phyloP scores from a whole-genome alignment of 331 rosid species.

The Ulmus americana region DNA sequence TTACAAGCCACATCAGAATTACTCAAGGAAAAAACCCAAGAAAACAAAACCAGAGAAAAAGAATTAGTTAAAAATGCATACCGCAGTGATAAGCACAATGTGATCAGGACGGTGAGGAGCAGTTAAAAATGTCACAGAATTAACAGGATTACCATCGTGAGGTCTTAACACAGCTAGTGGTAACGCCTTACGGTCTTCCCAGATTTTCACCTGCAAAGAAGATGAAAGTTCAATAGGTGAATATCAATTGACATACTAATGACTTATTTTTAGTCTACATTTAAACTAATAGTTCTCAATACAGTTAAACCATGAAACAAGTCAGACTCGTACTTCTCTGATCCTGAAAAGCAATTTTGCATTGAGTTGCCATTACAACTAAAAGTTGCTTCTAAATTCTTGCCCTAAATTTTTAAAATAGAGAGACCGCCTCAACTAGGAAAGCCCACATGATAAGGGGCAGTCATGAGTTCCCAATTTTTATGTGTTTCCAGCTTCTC shows the following conservation, averaged over 20 bases:
- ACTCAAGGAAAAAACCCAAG: too few relatives aligned
- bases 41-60: background rate
- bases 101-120: conserved; percentile 82
- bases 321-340: background rate
- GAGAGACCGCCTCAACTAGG: background rate
- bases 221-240: conserved; percentile 1
- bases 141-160: conserved; percentile 77
- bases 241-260: background rate
- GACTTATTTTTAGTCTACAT: background rate
- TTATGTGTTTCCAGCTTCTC: background rate
- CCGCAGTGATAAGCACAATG: conserved; percentile 79
- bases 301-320: background rate
- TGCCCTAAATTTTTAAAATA: background rate
- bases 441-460: too few relatives aligned
- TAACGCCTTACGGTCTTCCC: conserved; percentile 80
- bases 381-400: background rate
- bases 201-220: conserved; percentile 65
- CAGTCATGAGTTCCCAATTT: background rate
- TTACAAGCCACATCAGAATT: too few relatives aligned
- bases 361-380: background rate
- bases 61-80: conserved; percentile 22
- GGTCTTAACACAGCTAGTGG: conserved; percentile 76
- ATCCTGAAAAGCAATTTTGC: background rate
- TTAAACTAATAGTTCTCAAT: background rate
- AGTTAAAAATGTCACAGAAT: conserved; percentile 74